Evolutionary conservation across 108 stramenopile genomes (phyloP), one percentile per base, ranked within the genome.

Genomic region (Nitzschia sp.): DNA sequence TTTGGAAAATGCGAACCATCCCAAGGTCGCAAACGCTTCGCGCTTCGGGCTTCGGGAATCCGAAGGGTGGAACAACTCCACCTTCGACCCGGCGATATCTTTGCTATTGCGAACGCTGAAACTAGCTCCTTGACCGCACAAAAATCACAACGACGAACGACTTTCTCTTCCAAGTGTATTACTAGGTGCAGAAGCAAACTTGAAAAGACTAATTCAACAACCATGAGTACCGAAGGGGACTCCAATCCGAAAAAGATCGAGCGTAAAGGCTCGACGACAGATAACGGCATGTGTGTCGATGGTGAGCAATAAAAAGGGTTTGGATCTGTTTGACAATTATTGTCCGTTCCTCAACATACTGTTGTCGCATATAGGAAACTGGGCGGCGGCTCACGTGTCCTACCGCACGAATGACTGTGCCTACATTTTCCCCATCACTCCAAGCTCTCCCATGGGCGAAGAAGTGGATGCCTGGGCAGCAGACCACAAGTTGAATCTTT

Each of bases 361-460:
- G 5, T 53, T 53, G 5, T 57, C 27, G 13, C 9, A 65, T 1
- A 58, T 62, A 25, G 76, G 76, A 30, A 68, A 68, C 47, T 71
- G 70, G 85, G 85, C 85, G 2, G 82, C 79, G n/a, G 85, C 85
- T 11, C 68, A 74, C 59, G 85, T 74, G 1, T 70, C 85, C 18
- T 86, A 86, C 49, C 76, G 85, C 66, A 83, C 73, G 53, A 86
- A 86, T 49, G 85, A 86, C 54, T 74, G 76, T 36, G 85, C 82
- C 0, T 86, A 78, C 75, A 86, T 86, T 29, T 86, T 86, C 66
- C 85, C 85, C 21, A 86, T 86, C 51, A 86, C 85, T 17, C 85
- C 85, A 13, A 61, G 67, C 0, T 64, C 59, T 42, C 72, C 85
- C 24, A 86, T 86, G 82, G 85, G 85, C 33, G 85, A 86, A 62